Evolutionary conservation across 176 grass and related monocot species (phyloP).

Genomic region (Oryza glumipatula): DNA sequence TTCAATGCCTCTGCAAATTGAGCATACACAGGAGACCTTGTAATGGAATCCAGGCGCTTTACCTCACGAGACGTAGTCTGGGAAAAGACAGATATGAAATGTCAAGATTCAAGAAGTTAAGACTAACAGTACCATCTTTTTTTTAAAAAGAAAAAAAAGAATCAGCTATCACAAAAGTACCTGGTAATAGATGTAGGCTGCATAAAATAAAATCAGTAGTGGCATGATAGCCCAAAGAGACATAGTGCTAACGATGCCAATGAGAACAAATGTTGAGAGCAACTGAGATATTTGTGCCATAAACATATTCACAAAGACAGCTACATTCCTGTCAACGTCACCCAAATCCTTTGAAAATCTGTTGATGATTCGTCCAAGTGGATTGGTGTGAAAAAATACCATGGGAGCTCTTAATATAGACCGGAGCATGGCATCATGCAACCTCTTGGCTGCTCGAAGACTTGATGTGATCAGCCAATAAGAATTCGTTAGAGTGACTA

Average conservation of each 20-base stretch:
- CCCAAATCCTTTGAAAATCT: constrained; percentile 98
- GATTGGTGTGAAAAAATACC: constrained; percentile 99
- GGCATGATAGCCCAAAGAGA: constrained; percentile 99
- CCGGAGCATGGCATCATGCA: constrained; percentile 92
- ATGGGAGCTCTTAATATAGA: constrained; percentile 99
- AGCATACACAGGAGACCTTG: constrained; percentile 95
- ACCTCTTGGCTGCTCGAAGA: constrained; percentile 77
- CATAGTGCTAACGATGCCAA: constrained; percentile 92
- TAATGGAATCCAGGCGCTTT: constrained; percentile 95
- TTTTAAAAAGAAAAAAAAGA: constrained; percentile 6
- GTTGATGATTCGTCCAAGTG: constrained; percentile 98
- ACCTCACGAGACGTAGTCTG: constrained; percentile 92
- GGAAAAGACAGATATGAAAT: constrained; percentile 44
- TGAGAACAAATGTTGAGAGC: constrained; percentile 95
- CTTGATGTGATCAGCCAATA: constrained; percentile 91
- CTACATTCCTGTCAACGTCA: constrained; percentile 87
- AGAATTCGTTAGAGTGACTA: constrained; percentile 81
- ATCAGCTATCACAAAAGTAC: constrained; percentile 50
- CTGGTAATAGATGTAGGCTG: constrained; percentile 97
- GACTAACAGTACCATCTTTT: constrained; percentile 21
- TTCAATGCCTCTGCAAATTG: constrained; percentile 97
- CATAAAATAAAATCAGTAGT: constrained; percentile 94
- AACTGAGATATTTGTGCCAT: constrained; percentile 92
- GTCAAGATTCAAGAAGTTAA: constrained; percentile 43
- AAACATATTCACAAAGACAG: constrained; percentile 92